These are phyloP conservation scores for Pseudogymnoascus sp. DNA, from an alignment of 2,329 filamentous ascomycete species.

Conservation along the genomic window DNA sequence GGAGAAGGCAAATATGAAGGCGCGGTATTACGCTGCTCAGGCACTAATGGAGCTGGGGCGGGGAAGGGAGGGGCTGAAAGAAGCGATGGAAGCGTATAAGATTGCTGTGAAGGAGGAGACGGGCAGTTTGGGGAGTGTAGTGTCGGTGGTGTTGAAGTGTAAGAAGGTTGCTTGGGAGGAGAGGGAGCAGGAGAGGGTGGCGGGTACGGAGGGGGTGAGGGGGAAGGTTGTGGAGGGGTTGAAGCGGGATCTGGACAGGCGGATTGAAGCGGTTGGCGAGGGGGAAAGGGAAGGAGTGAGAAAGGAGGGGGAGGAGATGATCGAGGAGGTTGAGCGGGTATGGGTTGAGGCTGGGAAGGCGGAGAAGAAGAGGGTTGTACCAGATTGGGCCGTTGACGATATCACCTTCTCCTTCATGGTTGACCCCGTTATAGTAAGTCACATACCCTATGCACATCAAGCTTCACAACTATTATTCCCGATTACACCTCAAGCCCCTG, in stretches of 20 bases:
- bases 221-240: conserved; percentile 33
- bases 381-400: conserved; percentile 69
- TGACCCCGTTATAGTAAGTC: conserved; percentile 45
- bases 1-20: conserved; percentile 59
- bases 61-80: conserved; percentile 62
- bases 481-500: neutral
- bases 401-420: conserved; percentile 68
- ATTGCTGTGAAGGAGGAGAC: conserved; percentile 46
- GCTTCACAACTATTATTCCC: neutral
- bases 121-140: conserved; percentile 58
- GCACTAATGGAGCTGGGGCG: conserved; percentile 68
- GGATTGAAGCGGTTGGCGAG: conserved; percentile 44
- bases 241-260: conserved; percentile 35
- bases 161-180: conserved; percentile 83
- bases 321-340: conserved; percentile 28
- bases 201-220: conserved; percentile 31
- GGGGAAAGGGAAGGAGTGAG: conserved; percentile 41
- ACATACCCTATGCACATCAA: neutral
- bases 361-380: conserved; percentile 49
- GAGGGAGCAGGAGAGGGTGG: conserved; percentile 40
- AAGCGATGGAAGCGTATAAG: conserved; percentile 64
- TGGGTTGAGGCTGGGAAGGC: conserved; percentile 40
- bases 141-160: conserved; percentile 63
- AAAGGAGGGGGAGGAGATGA: conserved; percentile 25
- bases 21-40: conserved; percentile 73